Percentiles rank a stretch among this genome's conserved stretches.
Evolutionary conservation across 2,329 filamentous ascomycete genomes (phyloP).

Genomic region (Scedosporium dehoogii): DNA sequence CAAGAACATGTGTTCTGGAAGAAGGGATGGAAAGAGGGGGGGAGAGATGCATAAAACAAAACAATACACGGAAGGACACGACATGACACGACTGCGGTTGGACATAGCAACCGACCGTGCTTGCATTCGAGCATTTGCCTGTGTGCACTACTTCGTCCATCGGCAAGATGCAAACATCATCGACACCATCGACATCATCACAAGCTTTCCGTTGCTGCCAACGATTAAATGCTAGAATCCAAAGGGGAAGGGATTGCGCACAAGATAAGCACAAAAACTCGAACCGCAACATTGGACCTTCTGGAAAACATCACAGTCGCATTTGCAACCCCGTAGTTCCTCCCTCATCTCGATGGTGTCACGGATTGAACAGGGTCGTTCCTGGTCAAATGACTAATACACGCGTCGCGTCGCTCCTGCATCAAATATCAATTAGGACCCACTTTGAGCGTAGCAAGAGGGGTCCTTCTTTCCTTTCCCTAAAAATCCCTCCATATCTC

Average conservation of each 20-base stretch:
- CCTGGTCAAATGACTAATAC: background rate
- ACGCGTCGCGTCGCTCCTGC: slow-evolving; percentile 3
- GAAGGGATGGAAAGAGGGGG: background rate
- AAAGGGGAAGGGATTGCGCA: no score
- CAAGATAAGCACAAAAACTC: background rate
- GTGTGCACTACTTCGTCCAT: no score
- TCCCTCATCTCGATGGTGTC: background rate
- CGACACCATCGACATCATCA: no score
- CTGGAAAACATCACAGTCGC: background rate
- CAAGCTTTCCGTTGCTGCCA: no score
- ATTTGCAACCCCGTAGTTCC: background rate
- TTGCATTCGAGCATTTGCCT: no score
- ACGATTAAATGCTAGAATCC: no score
- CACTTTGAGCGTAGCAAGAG: background rate
- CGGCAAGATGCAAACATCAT: no score
- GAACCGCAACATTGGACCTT: background rate
- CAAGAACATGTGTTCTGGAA: background rate
- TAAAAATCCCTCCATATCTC: no score
- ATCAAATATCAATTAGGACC: background rate
- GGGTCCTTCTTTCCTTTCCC: no score
- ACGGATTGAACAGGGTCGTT: background rate
- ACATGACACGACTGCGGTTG: background rate
- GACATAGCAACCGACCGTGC: background rate
- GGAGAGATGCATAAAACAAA: background rate
- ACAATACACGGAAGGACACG: background rate